Percentiles rank a stretch among this genome's conserved stretches.
These are phyloP conservation scores for Chalaropsis thielavioides DNA, from an alignment of 2,329 filamentous ascomycete species.

Conservation along the genomic window DNA sequence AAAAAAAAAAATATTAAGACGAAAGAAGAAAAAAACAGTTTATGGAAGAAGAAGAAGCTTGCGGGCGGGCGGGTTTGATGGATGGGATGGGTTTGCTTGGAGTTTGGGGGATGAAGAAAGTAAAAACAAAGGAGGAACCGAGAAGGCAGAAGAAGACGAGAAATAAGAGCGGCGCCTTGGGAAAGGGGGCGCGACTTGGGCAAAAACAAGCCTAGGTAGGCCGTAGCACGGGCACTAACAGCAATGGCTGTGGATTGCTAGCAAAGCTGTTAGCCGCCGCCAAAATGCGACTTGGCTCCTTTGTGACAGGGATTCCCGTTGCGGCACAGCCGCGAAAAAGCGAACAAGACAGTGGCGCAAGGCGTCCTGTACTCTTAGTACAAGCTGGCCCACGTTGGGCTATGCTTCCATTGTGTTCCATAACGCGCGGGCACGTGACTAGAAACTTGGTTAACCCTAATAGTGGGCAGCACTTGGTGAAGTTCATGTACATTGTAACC, in stretches of 20 bases:
- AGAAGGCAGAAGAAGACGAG: background rate
- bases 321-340: conserved; percentile 5
- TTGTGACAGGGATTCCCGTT: background rate
- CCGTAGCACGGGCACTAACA: background rate
- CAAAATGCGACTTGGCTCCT: background rate
- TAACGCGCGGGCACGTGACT: conserved; percentile 15
- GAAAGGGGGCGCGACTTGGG: conserved; percentile 3
- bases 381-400: background rate
- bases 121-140: conserved; percentile 9
- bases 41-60: background rate
- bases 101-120: conserved; percentile 13
- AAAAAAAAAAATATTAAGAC: conserved; percentile 8
- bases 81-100: conserved; percentile 11
- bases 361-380: background rate
- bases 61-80: conserved; percentile 12
- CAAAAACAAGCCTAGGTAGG: background rate
- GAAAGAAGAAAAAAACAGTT: background rate
- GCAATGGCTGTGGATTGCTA: background rate
- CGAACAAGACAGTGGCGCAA: conserved; percentile 5
- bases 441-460: background rate
- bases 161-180: background rate
- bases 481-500: no score
- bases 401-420: conserved; percentile 8
- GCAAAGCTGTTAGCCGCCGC: background rate
- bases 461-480: background rate